Base-by-base conservation (phyloP, 2,329 filamentous ascomycete genomes). In the Talaromyces sp. region DNA sequence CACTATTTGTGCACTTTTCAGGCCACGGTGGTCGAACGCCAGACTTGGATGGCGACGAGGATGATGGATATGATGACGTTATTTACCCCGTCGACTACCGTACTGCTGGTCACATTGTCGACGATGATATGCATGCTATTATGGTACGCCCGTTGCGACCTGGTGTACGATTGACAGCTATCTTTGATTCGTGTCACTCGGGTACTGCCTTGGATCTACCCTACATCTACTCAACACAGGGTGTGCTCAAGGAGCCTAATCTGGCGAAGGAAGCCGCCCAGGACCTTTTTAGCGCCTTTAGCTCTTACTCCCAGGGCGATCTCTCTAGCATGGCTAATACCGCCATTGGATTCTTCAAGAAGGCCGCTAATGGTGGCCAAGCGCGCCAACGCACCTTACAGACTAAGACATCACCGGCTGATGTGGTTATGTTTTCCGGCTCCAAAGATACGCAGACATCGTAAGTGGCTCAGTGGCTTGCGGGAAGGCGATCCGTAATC, bases 371-470 rank as follows among this genome's bases (percentile, higher is more conserved):
- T 40, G 92, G 92, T 55, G 86, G 91, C 55, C 85, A 88, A 16
- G 87, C 88, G 4, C 87, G 91, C 69, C 82, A 95, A 74, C 86
- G 86, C 68, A 90, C 92, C 48, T 80, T 91, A 67, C 83, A 87
- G 62, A 97, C 93, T 30, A 95, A 96, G 77, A 97, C 94, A 3
- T 94, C 89, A 36, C 88, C 93, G 1, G 94, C 94, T 37, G 94
- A 99, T 73, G 94, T 99, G 35, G 85, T 97, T 69, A 96, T 97
- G 90, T 96, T 92, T 86, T 96, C 90, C 55, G 94, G 94, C 45
- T 95, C 90, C 75, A 97, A 97, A 75, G 94, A 97, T 69, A 86
- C 88, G 52, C 94, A 97, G 76, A 99, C 93, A 47, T 74, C 71
- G 70, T 73, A 59, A 60, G 70, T 66, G 37, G 10, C 22, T 27